Evolutionary conservation across 139 green algal genomes (phyloP), one percentile per base, ranked within the genome.

Genomic region (Micractinium sp.): DNA sequence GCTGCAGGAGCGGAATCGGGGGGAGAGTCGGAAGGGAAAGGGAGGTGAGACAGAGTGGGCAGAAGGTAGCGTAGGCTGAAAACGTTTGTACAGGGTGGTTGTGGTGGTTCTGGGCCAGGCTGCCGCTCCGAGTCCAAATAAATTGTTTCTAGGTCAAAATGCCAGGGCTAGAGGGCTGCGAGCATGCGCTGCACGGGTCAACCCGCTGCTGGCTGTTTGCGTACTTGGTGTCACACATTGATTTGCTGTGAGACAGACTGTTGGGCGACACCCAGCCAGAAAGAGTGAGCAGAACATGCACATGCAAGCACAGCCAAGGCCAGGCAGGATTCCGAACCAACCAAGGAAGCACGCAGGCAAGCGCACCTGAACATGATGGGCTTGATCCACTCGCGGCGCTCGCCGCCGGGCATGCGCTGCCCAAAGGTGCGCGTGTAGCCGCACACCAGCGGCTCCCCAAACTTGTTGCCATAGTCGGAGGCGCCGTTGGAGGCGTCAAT

Each of bases 381-480:
- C 92, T 99, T 99, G 87, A 99, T 96, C 97, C 97, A 99, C 93
- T 99, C 98, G 36, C 98, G 91, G 39, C 98, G 93, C 94, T 98
- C 95, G 25, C 97, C 98, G 63, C 93, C 94, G 12, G 96, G 94
- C 89, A 99, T 86, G 7, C 98, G 93, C 93, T 96, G 93, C 2
- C 98, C 98, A 91, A 97, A 99, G 23, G 97, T 98, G 74, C 98
- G 96, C 0, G 94, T 98, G 94, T 98, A 99, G 23, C 98, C 98
- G 9, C 94, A 93, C 74, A 99, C 93, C 67, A 99, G 91, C 35
- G 98, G 98, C 96, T 99, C 98, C 33, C 98, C 98, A 94, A 99
- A 99, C 94, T 99, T 99, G 95, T 99, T 99, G 89, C 98, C 98
- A 81, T 99, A 99, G 92, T 99, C 98, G 35, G 97, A 91, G 99